Evolutionary conservation across 441 rosid species (phyloP).

Genomic region (Syzygium malaccense): DNA sequence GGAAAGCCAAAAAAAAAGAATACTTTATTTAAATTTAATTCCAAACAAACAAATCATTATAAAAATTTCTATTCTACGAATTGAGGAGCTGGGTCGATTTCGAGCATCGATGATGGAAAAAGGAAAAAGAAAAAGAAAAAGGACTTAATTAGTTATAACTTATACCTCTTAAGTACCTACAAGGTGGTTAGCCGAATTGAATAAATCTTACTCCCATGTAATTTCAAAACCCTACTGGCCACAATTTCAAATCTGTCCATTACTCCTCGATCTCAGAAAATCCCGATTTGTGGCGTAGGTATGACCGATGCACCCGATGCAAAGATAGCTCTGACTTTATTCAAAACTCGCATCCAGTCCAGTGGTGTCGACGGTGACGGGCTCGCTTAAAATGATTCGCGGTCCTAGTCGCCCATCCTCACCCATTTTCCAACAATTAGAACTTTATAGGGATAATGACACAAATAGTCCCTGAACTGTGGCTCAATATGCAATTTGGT

Average conservation of each 20-base stretch:
- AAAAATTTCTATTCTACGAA: no score
- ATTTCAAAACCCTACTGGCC: background rate
- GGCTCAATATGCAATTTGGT: no score
- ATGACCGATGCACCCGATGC: background rate
- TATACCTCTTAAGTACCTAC: background rate
- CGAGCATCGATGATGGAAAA: background rate
- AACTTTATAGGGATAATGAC: no score
- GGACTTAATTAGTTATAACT: no score
- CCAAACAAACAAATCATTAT: background rate
- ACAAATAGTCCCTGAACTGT: no score
- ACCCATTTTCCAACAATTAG: no score
- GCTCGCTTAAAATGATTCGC: background rate
- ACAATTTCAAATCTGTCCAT: background rate
- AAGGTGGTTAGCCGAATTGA: background rate
- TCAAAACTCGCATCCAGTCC: background rate
- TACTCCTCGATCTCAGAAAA: background rate
- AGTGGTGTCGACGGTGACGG: rapidly evolving
- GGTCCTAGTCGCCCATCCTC: no score
- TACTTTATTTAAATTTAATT: background rate
- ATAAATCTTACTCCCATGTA: rapidly evolving
- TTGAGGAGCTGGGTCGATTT: background rate
- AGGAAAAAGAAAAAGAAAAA: no score
- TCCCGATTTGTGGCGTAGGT: rapidly evolving
- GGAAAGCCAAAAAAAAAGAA: background rate
- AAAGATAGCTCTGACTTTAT: background rate